Evolutionary conservation across 2,329 filamentous ascomycete genomes (phyloP), one percentile per base, ranked within the genome.

Genomic region (Penicillium olsonii): DNA sequence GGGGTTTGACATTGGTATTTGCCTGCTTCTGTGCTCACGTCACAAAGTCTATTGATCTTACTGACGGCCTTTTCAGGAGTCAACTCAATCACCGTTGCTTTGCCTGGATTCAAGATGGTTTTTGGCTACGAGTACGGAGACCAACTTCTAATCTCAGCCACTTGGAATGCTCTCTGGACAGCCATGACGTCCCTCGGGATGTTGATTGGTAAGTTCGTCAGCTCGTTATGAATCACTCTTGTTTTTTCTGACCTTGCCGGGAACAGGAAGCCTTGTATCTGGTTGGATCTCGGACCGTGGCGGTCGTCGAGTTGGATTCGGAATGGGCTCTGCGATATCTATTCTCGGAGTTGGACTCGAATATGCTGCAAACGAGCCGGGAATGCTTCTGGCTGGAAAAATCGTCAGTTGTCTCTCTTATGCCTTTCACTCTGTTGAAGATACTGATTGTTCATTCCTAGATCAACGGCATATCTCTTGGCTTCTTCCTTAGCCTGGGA

Each of bases 121-220:
- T 45, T 50, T 20, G 48, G 48, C 9, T 50, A 45, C 11, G 33
- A 45, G 24, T 50, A 45, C 41, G 14, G 37, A 17, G 42, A 43
- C 24, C 41, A 50, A 12, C 20, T 50, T 17, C 29, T 50, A n/a
- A 50, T 50, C 4, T 44, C 48, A 9, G 48, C 48, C 5, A 45
- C 48, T 2, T 50, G 48, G 48, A 50, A 50, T 24, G 37, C 48
- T 6, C 37, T 50, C 3, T 50, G 48, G 48, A 41, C 48, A n/a
- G 48, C 48, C 12, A 50, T 50, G 48, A 45, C 42, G 3, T 50
- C 42, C 4, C 42, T 50, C 27, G 48, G 48, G 12, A 50, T 50
- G 48, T 18, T 35, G 33, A 18, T 35, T 10, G 33, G 33, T 35
- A 9, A 17, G 33, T 19, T n/a, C n/a, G 2, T 31, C 29, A n/a